A percentile compares a stretch with the other conserved stretches of the same genome.
These are phyloP conservation scores for Stevia rebaudiana DNA, from an alignment of 140 eudicot genomes.

Conservation along the genomic window DNA sequence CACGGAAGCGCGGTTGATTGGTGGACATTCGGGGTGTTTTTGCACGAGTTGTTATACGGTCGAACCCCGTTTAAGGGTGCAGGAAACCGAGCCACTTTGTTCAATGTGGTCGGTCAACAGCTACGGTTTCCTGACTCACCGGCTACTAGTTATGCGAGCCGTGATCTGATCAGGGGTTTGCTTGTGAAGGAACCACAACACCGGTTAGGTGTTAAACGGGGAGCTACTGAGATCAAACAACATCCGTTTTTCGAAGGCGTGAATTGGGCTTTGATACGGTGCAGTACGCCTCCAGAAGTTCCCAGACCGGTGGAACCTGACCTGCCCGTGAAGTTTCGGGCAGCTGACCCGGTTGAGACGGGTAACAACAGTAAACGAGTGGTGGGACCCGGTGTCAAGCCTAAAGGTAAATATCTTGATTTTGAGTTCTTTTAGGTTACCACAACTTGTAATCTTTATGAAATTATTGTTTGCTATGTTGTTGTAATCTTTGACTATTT, in stretches of 20 bases:
- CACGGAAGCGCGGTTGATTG: conserved; percentile 95
- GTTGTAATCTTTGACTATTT: conserved; percentile 30
- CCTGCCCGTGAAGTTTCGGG: conserved; percentile 37
- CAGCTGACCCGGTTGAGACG: conserved; percentile 32
- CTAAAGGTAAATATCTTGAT: conserved; percentile 82
- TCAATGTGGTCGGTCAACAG: conserved; percentile 83
- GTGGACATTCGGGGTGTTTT: conserved; percentile 95
- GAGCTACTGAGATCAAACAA: conserved; percentile 91
- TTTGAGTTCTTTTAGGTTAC: conserved; percentile 72
- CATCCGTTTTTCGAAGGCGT: conserved; percentile 94
- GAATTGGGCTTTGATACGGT: conserved; percentile 89
- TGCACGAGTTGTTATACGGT: conserved; percentile 76
- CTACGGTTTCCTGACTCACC: conserved; percentile 75
- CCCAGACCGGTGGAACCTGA: conserved; percentile 56
- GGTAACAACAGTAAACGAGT: conserved; percentile 44
- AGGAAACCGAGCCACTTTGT: conserved; percentile 87
- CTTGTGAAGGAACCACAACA: conserved; percentile 82
- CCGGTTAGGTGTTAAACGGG: conserved; percentile 75
- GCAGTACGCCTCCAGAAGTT: conserved; percentile 89
- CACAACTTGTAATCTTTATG: neutral
- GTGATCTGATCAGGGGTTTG: conserved; percentile 73
- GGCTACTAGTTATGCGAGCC: conserved; percentile 67
- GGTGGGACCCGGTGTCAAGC: conserved; percentile 51
- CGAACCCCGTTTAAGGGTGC: conserved; percentile 90
- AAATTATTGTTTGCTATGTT: conserved; percentile 26